Percentiles rank a stretch among this genome's conserved stretches.
phyloP scores from a whole-genome alignment of 2,329 filamentous ascomycete species.

The Fonsecaea pedrosoi region DNA sequence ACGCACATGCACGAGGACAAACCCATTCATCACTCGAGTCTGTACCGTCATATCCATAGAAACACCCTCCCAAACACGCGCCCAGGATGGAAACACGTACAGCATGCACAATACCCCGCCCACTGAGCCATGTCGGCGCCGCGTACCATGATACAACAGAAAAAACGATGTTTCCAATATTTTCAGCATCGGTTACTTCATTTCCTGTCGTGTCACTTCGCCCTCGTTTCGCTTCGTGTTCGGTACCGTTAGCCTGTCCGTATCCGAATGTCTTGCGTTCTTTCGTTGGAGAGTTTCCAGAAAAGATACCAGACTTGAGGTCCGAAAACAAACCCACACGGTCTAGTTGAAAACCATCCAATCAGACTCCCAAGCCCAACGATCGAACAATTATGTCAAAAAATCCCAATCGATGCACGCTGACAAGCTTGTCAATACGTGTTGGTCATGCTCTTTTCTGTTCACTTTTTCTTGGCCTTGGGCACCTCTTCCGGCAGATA shows the following conservation, averaged over 20 bases:
- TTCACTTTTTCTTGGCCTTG: conserved; percentile 22
- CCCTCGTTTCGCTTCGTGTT: not conserved
- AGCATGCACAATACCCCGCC: not conserved
- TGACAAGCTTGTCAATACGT: not conserved
- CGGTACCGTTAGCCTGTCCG: not conserved
- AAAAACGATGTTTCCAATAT: not conserved
- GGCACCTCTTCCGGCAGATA: conserved; percentile 43
- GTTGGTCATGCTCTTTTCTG: not conserved
- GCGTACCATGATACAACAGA: not conserved
- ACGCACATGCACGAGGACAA: no score
- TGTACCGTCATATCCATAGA: not conserved
- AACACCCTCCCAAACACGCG: not conserved
- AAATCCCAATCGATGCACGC: not conserved
- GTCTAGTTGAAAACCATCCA: not conserved
- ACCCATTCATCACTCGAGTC: not conserved
- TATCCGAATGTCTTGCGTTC: not conserved
- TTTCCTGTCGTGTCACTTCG: not conserved
- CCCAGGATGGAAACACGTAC: not conserved
- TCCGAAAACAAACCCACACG: not conserved
- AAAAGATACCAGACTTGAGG: not conserved
- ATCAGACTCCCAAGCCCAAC: not conserved
- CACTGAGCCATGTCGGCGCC: not conserved
- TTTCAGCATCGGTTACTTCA: not conserved
- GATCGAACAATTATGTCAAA: not conserved
- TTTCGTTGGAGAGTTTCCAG: not conserved